Evolutionary conservation across 495 filamentous ascomycete species (phyloP), one percentile per base, ranked within the genome.

Genomic region (Delitschia confertaspora): DNA sequence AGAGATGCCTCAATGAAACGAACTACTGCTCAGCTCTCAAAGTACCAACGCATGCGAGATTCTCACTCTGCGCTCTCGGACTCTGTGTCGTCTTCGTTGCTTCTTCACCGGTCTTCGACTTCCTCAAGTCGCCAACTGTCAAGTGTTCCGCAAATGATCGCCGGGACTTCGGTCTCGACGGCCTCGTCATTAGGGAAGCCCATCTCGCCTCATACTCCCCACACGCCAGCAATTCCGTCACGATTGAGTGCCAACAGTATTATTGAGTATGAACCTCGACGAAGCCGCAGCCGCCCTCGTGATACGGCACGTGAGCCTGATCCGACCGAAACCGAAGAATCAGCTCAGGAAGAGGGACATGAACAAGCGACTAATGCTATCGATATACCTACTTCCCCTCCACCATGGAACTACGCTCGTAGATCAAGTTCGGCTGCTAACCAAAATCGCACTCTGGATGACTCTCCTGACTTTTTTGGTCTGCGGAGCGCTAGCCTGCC

Each of bases 151-250:
- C 78, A 79, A 6, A 88, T 93, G 83, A 73, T 86, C 36, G 78
- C 76, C 27, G 82, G 82, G 0, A 83, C 82, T 13, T 84, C 83
- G n/a, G 71, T 84, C 32, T 93, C 88, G 8, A 79, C 80, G 0
- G 83, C 85, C 3, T 88, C 88, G 2, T 93, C 88, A 3, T 87
- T 85, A 5, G 87, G 87, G 40, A 96, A 95, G 52, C 86, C 89
- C 1, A 72, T 93, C 33, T 93, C 86, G 2, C 88, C 88, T 8
- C 88, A 95, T 61, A 95, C 88, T 0, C 89, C 89, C 6, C 89
- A 95, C 55, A 94, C 86, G 4, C 88, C 89, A 3, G 86, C 88
- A 13, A 84, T 95, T 33, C 87, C 88, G 24, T 94, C 87, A 14
- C 76, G 89, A n/a, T 64, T 96, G 32, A 93, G 85, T 59, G 87